phyloP scores from a whole-genome alignment of 768 basidiomycete genomes.

The Dictyophora rubrovolvata region DNA sequence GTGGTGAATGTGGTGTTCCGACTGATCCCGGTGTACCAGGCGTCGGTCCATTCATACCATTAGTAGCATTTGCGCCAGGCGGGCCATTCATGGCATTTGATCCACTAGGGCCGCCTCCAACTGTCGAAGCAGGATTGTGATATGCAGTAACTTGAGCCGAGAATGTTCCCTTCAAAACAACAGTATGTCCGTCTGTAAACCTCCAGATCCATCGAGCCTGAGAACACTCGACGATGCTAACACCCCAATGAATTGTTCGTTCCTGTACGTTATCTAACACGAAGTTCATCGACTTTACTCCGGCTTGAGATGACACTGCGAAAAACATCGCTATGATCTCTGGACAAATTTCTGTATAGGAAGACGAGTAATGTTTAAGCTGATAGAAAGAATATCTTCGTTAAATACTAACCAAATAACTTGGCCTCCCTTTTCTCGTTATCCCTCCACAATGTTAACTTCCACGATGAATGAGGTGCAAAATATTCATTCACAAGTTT shows the following conservation, averaged over 20 bases:
- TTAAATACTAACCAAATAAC: conserved; percentile 57
- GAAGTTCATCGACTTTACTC: conserved; percentile 76
- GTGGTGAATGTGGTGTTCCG: background rate
- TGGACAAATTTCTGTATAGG: conserved; percentile 58
- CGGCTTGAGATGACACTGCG: conserved; percentile 74
- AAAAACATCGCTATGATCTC: conserved; percentile 72
- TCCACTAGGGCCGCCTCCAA: background rate
- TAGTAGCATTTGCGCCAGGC: background rate
- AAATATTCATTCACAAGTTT: conserved; percentile 60
- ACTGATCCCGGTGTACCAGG: background rate
- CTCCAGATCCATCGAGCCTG: conserved; percentile 73
- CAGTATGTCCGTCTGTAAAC: conserved; percentile 69
- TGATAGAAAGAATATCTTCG: conserved; percentile 1
- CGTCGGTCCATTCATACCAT: background rate
- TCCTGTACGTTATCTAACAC: conserved; percentile 71
- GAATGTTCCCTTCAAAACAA: conserved; percentile 66
- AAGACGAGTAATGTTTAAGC: background rate
- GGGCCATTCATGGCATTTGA: no score
- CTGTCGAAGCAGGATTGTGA: conserved; percentile 14
- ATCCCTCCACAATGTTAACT: conserved; percentile 82
- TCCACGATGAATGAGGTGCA: conserved; percentile 59
- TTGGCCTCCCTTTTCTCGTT: conserved; percentile 71
- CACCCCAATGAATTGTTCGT: conserved; percentile 32
- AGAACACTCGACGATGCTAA: conserved; percentile 58
- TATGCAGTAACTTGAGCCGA: conserved; percentile 46